These are phyloP conservation scores for Tuctoria greenei DNA, from an alignment of 176 grass and related monocot genomes.

Conservation along the genomic window DNA sequence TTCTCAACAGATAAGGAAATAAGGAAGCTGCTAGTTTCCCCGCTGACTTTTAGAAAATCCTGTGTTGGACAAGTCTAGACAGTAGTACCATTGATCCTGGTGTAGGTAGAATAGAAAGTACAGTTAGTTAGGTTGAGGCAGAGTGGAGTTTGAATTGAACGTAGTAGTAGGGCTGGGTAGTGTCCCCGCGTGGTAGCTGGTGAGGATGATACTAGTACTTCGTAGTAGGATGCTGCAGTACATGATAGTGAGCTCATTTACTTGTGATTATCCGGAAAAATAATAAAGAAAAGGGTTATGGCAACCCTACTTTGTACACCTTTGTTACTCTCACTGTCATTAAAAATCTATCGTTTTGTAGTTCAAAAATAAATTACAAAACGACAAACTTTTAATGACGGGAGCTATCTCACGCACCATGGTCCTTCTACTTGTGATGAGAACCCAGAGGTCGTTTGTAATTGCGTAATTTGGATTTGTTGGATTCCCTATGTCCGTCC, in stretches of 20 bases:
- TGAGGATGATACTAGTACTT: constrained; percentile 49
- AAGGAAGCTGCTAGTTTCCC: constrained; percentile 17
- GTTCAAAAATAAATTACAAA: too few species aligned
- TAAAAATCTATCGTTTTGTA: too few species aligned
- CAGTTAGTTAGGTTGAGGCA: constrained; percentile 42
- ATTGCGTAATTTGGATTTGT: background rate
- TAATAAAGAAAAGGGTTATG: constrained; percentile 32
- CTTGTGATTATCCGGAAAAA: constrained; percentile 43
- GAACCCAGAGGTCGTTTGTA: background rate
- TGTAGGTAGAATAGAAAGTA: constrained; percentile 55
- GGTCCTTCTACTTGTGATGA: constrained; percentile 10
- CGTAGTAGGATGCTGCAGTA: constrained; percentile 45
- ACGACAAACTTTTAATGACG: too few species aligned
- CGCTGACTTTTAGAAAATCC: constrained; percentile 15
- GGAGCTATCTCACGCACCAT: too few species aligned
- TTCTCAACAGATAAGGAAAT: constrained; percentile 39
- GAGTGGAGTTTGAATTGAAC: constrained; percentile 37
- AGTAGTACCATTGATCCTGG: constrained; percentile 30
- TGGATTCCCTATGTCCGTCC: too few species aligned
- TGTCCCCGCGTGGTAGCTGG: constrained; percentile 24
- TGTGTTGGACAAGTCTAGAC: constrained; percentile 26
- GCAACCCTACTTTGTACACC: too few species aligned
- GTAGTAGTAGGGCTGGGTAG: constrained; percentile 25
- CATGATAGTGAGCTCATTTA: constrained; percentile 47
- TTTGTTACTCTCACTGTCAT: too few species aligned